Base-by-base conservation (phyloP, 1,284 basidiomycete species). In the Sphagnurus paluster region DNA sequence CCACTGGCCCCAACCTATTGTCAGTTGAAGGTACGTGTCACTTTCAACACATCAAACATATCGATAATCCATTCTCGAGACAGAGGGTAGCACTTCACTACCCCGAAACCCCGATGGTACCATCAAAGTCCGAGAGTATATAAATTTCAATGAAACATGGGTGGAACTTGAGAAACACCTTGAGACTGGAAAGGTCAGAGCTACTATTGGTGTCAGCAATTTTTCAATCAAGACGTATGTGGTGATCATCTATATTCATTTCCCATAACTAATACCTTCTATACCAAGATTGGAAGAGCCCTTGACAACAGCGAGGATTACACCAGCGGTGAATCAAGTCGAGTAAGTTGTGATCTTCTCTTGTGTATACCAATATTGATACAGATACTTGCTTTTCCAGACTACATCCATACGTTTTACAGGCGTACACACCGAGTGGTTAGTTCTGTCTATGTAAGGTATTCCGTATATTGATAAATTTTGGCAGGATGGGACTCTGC, bases 1-100 rank as follows among this genome's bases (percentile, higher is more conserved):
- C 63, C 84, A 88, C 65, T 87, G 79, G 77, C 75, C 77, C 58
- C 65, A 63, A 50, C 55, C 53, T 39, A 38, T 59, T 11, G 44
- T 41, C 19, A 46, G 49, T 44, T n/a, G 50, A 58, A 54, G 56
- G 51, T 50, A 42, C 39, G 32, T 55, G 54, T 8, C 44, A 65
- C 23, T 9, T 13, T n/a, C 19, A 25, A 29, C n/a, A 14, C 26
- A 13, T 23, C 6, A n/a, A 14, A 6, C 7, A 25, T 16, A 10
- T n/a, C n/a, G n/a, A 17, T 9, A 21, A 19, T 24, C 32, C 34
- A 23, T 21, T 48, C 24, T 10, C 21, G 6, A n/a, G 20, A 25
- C 16, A 30, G 24, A 25, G 42, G 49, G 39, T 32, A 54, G 44
- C 29, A 39, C 39, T 14, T 35, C 8, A 16, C n/a, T 42, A 7